Evolutionary conservation across 2,329 filamentous ascomycete species (phyloP), one percentile per base, ranked within the genome.

Genomic region (Thermothelomyces thermophilus): DNA sequence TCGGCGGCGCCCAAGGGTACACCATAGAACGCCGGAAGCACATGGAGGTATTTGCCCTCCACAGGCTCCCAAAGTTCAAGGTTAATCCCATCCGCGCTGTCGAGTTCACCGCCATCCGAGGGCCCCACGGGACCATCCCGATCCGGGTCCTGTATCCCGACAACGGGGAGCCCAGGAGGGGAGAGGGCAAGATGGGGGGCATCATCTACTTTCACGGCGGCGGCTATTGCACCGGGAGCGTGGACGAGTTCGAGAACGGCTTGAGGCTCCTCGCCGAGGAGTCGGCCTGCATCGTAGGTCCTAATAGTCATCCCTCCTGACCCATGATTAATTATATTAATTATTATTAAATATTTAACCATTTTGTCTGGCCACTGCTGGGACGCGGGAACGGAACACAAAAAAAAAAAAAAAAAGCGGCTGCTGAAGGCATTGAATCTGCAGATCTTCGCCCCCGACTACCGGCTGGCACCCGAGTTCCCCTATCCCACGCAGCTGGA

Each of bases 221-320:
- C 1, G 54, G 50, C 5, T 55, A 47, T 17, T 51, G 52, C 2
- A 37, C 49, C 1, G 54, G 48, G 0, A 41, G 26, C 2, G 49
- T 54, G 8, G 54, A 52, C 26, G 49, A 56, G 40, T 53, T 53
- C 11, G 55, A 55, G 28, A 53, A 55, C 17, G 47, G 52, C 11
- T 24, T 56, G 17, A 46, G 52, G 9, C 13, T 56, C 13, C 24
- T 56, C 7, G 54, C 54, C 3, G 50, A 56, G 26, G 30, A 28
- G 30, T 56, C 52, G 1, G 45, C 33, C 6, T 56, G 52, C 16
- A 41, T 51, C 39, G 51, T 53, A 48, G 11, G 20, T 3, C 39
- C 24, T 8, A 1, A 13, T n/a, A 13, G 14, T 24, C 14, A 10
- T 39, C 7, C 7, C 20, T 13, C 14, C 14, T 16, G 16, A 26